Evolutionary conservation across 192 early-diverging fungal genomes (phyloP).

Genomic region (Paraglomus brasilianum): DNA sequence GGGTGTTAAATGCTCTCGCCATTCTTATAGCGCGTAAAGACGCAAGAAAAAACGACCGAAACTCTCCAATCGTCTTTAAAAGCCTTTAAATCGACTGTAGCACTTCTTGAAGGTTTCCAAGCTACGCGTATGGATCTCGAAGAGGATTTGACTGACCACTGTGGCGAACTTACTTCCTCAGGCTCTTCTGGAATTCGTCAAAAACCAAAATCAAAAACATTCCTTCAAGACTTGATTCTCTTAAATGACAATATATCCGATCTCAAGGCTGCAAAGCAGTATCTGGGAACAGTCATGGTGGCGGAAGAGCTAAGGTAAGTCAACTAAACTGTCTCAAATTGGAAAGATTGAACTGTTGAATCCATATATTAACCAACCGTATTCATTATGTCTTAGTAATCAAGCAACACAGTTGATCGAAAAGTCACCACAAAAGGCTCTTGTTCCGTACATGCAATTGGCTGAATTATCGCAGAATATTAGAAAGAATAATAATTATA

Average conservation of each 20-base stretch:
- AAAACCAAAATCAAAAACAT: background rate
- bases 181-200: no score
- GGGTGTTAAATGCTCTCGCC: background rate
- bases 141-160: conserved; percentile 4
- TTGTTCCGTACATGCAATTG: conserved; percentile 45
- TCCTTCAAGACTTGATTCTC: conserved; percentile 35
- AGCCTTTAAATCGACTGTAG: conserved; percentile 6
- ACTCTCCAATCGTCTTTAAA: background rate
- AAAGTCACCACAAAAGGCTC: conserved; percentile 38
- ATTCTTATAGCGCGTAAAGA: background rate
- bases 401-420: conserved; percentile 40
- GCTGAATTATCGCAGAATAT: conserved; percentile 34
- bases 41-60: background rate
- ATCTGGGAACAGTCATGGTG: conserved; percentile 44
- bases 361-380: background rate
- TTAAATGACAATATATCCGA: conserved; percentile 35
- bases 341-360: conserved; percentile 2
- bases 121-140: conserved; percentile 20
- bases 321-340: background rate
- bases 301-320: conserved; percentile 46
- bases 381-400: conserved; percentile 15
- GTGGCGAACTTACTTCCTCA: background rate
- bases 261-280: conserved; percentile 40
- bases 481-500: conserved; percentile 28
- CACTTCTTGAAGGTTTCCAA: conserved; percentile 28